Evolutionary conservation across 148 eudicot species (phyloP).

Genomic region (Dianthus caryophyllus): DNA sequence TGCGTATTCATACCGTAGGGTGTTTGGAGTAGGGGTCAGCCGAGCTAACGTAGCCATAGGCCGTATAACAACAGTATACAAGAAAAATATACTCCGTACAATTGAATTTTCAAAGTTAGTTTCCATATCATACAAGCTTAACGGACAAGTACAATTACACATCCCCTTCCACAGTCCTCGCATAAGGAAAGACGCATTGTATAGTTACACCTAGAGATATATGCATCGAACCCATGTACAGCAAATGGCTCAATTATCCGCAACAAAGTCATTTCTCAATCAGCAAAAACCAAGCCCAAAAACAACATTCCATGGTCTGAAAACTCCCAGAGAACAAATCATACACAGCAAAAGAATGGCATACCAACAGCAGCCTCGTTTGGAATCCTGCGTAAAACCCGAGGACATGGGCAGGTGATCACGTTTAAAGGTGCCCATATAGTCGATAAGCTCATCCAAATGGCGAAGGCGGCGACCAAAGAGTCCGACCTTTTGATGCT

Average conservation of each 20-base stretch:
- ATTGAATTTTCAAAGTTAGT: too few species aligned
- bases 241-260: neutral
- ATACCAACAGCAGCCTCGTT: neutral
- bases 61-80: too few species aligned
- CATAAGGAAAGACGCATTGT: neutral
- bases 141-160: neutral
- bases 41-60: too few species aligned
- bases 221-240: neutral
- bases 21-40: too few species aligned
- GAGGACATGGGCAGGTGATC: neutral
- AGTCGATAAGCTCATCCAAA: conserved; percentile 48
- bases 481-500: conserved; percentile 94
- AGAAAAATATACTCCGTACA: too few species aligned
- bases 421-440: neutral
- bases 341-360: neutral
- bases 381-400: neutral
- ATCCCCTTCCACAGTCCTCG: neutral
- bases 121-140: neutral
- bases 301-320: neutral
- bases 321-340: conserved; percentile 1
- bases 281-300: neutral
- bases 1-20: too few species aligned
- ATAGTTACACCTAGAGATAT: neutral
- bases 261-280: conserved; percentile 1
- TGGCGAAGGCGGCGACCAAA: conserved; percentile 78